Evolutionary conservation across 345 rosid species (phyloP).

Genomic region (Heritiera fomes): DNA sequence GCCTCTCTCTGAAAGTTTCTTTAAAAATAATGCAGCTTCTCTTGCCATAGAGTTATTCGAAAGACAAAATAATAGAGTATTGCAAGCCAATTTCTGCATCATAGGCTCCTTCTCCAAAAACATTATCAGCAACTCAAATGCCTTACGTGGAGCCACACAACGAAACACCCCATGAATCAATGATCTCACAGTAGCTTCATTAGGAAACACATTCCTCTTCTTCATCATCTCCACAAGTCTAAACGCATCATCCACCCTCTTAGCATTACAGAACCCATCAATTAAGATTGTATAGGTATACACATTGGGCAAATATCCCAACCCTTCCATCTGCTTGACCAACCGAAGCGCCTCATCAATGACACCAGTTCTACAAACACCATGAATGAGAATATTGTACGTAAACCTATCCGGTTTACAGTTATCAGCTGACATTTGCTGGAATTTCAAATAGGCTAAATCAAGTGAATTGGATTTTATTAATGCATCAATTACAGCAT

Average conservation of each 20-base stretch:
- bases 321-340: conserved; percentile 80
- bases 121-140: conserved; percentile 50
- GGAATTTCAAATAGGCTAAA: conserved; percentile 86
- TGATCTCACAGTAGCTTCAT: conserved; percentile 79
- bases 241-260: conserved; percentile 69
- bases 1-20: conserved; percentile 49
- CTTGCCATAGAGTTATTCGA: conserved; percentile 64
- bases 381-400: conserved; percentile 83
- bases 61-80: conserved; percentile 65
- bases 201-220: conserved; percentile 54
- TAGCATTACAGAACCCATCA: conserved; percentile 79
- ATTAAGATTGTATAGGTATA: conserved; percentile 73
- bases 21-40: conserved; percentile 63
- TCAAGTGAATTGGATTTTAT: conserved; percentile 82
- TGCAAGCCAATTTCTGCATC: conserved; percentile 54
- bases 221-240: conserved; percentile 58
- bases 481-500: conserved; percentile 81
- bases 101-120: conserved; percentile 54
- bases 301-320: conserved; percentile 68
- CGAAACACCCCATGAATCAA: conserved; percentile 81
- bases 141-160: conserved; percentile 44
- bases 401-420: conserved; percentile 90
- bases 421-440: conserved; percentile 75
- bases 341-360: conserved; percentile 81
- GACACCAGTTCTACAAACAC: conserved; percentile 79